Evolutionary conservation across 176 grass and related monocot genomes (phyloP), one percentile per base, ranked within the genome.

Genomic region (Puccinellia tenuiflora): DNA sequence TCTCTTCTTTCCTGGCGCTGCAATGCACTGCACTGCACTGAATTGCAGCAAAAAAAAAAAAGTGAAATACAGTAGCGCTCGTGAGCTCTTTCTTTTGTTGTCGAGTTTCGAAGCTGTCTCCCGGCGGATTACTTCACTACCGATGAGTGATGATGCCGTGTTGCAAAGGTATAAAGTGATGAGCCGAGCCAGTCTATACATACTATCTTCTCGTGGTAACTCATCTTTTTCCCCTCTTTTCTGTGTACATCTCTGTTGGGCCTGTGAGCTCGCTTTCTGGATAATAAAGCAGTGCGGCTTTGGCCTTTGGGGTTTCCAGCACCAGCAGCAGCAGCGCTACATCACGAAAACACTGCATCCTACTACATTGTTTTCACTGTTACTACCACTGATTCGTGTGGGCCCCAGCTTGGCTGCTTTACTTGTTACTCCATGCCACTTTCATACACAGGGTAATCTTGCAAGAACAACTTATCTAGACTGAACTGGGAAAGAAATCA

Each of bases 251-350:
- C 3, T 51, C 24, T 79, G 76, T 75, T 80, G n/a, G 15, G 66
- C 68, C 73, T 34, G 76, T 68, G 81, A 80, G 13, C 17, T 66
- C 16, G 15, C 81, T 75, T 87, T 87, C 57, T 81, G 16, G 60
- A 63, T 60, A 73, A 63, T 60, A 86, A 86, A 80, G 77, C 43
- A 79, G 68, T 20, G 52, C 2, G 17, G 65, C 76, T 85, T 85
- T 61, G 52, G 75, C 39, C 43, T 52, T 31, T 66, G 42, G 38
- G 42, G 35, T 18, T 34, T 65, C 62, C 18, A 65, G 28, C n/a
- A n/a, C n/a, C n/a, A n/a, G n/a, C n/a, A n/a, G n/a, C n/a, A n/a
- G n/a, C 61, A 64, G 15, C 29, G 11, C 13, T 30, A 30, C 26
- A 62, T 5, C 59, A 62, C 59, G 15, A 13, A 43, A 60, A 62